Evolutionary conservation across 805 yeast genomes (phyloP).

Genomic region (Barnettozyma botsteinii): DNA sequence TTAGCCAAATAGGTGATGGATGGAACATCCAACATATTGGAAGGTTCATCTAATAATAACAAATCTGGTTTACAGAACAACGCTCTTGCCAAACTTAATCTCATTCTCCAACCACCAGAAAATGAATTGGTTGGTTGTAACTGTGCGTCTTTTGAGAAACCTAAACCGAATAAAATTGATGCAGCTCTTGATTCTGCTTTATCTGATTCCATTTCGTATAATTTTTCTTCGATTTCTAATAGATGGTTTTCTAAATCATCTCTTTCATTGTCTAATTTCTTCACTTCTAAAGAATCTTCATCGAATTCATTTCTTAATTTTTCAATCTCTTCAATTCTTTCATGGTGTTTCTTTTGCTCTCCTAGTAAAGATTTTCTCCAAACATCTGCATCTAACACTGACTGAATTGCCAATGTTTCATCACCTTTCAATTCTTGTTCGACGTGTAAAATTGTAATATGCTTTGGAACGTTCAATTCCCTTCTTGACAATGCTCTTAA

Average conservation of each 20-base stretch:
- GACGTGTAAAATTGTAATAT: slow-evolving; percentile 91
- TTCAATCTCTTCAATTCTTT: slow-evolving; percentile 72
- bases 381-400: slow-evolving; percentile 98
- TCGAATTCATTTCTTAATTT: slow-evolving; percentile 63
- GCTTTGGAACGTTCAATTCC: slow-evolving; percentile 91
- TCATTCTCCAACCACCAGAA: slow-evolving; percentile 99
- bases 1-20: slow-evolving; percentile 90
- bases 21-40: slow-evolving; percentile 99
- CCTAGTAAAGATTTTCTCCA: slow-evolving; percentile 88
- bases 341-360: slow-evolving; percentile 72
- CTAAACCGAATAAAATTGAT: slow-evolving; percentile 84
- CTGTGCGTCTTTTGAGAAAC: slow-evolving; percentile 88
- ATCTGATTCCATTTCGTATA: slow-evolving; percentile 91
- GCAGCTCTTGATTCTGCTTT: slow-evolving; percentile 98
- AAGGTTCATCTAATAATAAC: slow-evolving; percentile 93
- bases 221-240: slow-evolving; percentile 73
- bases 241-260: slow-evolving; percentile 78
- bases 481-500: slow-evolving; percentile 88
- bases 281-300: slow-evolving; percentile 66
- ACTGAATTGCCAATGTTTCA: slow-evolving; percentile 83
- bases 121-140: slow-evolving; percentile 78
- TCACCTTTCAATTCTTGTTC: slow-evolving; percentile 97
- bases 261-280: slow-evolving; percentile 82
- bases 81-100: slow-evolving; percentile 96
- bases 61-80: slow-evolving; percentile 95